Percentiles rank a stretch among this genome's conserved stretches.
These are phyloP conservation scores for Kodamaea restingae DNA, from an alignment of 805 yeast species.

Conservation along the genomic window DNA sequence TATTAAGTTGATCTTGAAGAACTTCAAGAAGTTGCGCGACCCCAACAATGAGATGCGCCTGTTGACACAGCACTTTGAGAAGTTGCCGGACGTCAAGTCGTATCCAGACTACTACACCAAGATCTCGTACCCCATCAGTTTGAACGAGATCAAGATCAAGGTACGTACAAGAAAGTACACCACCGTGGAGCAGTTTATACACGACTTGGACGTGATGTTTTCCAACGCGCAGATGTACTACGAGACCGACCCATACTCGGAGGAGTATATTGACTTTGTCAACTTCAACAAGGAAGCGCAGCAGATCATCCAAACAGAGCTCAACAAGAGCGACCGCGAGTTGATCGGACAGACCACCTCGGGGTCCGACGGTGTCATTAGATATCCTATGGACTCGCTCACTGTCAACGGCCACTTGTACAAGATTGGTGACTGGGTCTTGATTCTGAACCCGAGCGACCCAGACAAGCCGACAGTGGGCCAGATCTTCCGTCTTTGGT, in stretches of 20 bases:
- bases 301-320: constrained; percentile 58
- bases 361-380: constrained; percentile 48
- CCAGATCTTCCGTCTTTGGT: constrained; percentile 92
- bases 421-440: constrained; percentile 93
- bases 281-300: constrained; percentile 60
- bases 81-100: constrained; percentile 65
- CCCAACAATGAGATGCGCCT: constrained; percentile 43
- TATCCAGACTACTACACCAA: constrained; percentile 53
- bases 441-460: constrained; percentile 83
- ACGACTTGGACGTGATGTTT: constrained; percentile 72
- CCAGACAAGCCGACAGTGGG: constrained; percentile 87
- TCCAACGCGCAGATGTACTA: constrained; percentile 63
- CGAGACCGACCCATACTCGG: constrained; percentile 51
- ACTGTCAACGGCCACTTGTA: constrained; percentile 68
- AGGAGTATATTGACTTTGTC: constrained; percentile 57
- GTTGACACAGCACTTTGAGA: constrained; percentile 68
- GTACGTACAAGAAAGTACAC: constrained; percentile 82
- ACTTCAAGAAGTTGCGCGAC: constrained; percentile 68
- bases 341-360: constrained; percentile 44
- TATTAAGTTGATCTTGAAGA: constrained; percentile 80
- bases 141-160: constrained; percentile 72
- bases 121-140: constrained; percentile 57
- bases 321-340: constrained; percentile 78
- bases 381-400: constrained; percentile 77
- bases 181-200: constrained; percentile 69